Conservation (phyloP, 2,329 filamentous ascomycete genomes). For the Volutella citrinella region DNA sequence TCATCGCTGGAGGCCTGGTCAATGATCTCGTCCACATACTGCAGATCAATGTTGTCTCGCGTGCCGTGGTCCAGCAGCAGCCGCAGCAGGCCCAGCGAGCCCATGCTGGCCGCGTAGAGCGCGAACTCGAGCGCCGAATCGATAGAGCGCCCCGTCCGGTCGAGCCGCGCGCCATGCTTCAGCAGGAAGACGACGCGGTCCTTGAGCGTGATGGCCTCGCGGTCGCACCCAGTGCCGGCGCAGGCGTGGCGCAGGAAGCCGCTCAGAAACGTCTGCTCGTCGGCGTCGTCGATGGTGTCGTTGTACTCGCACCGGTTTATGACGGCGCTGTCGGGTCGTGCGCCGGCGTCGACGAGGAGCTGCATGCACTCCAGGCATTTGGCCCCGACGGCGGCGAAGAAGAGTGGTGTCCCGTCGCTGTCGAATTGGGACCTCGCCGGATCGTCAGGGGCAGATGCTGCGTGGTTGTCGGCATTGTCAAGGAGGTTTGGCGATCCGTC, state of each 20-base stretch:
- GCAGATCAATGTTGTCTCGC: constrained; percentile 7
- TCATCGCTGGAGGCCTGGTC: too few species aligned
- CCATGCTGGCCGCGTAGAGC: constrained; percentile 1
- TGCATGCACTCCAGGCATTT: constrained; percentile 3
- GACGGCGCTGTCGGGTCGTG: constrained; percentile 1
- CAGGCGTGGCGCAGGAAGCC: constrained; percentile 4
- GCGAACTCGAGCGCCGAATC: constrained; percentile 6
- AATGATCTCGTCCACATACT: too few species aligned
- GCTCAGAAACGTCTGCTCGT: constrained; percentile 7
- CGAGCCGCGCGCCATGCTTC: constrained; percentile 4
- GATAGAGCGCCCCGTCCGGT: background rate
- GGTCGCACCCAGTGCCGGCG: background rate
- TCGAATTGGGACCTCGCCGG: too few species aligned
- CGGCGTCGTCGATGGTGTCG: background rate
- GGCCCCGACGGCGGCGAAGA: constrained; percentile 5
- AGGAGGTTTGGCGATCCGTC: too few species aligned
- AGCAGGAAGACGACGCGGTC: constrained; percentile 7
- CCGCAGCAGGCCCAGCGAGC: constrained; percentile 1
- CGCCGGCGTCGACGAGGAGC: constrained; percentile 4
- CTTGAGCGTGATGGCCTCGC: background rate
- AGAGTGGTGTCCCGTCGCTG: constrained; percentile 8
- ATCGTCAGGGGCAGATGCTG: too few species aligned
- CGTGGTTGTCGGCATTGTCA: too few species aligned
- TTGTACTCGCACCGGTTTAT: background rate
- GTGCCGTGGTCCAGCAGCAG: constrained; percentile 4